Conservation (phyloP, 371 early-diverging fungal species). For the Cokeromyces recurvatus region DNA sequence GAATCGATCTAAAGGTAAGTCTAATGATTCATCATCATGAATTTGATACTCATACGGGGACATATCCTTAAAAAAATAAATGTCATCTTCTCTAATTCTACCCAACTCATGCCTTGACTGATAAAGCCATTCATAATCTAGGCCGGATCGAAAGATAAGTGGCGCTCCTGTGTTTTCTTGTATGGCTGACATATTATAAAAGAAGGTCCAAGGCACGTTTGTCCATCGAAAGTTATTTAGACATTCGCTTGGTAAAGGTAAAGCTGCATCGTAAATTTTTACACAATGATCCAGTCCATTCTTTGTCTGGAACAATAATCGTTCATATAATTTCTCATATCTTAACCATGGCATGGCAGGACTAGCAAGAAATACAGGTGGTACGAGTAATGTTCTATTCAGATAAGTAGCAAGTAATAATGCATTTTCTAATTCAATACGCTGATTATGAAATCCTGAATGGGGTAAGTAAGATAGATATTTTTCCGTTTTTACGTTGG, state of each 20-base stretch:
- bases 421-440: constrained; percentile 59
- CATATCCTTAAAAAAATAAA: constrained; percentile 45
- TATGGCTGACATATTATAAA: constrained; percentile 39
- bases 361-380: constrained; percentile 53
- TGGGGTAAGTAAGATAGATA: constrained; percentile 60
- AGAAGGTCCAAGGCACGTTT: constrained; percentile 52
- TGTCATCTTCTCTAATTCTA: constrained; percentile 20
- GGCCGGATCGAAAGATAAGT: constrained; percentile 30
- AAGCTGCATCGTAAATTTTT: constrained; percentile 17
- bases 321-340: constrained; percentile 49
- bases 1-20: constrained; percentile 40
- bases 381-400: constrained; percentile 55
- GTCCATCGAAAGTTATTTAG: constrained; percentile 58
- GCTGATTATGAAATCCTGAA: constrained; percentile 62
- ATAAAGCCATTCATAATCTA: constrained; percentile 41
- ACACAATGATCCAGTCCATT: constrained; percentile 53
- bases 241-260: constrained; percentile 52
- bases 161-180: constrained; percentile 25
- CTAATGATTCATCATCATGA: constrained; percentile 39
- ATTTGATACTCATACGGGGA: constrained; percentile 52
- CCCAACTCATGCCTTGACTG: constrained; percentile 12
- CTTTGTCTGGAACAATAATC: constrained; percentile 55
- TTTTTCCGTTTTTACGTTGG: constrained; percentile 17
- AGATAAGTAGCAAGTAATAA: constrained; percentile 53
- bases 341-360: constrained; percentile 55